Evolutionary conservation across 2,329 filamentous ascomycete species (phyloP), one percentile per base, ranked within the genome.

Genomic region (Emydomyces testavorans): DNA sequence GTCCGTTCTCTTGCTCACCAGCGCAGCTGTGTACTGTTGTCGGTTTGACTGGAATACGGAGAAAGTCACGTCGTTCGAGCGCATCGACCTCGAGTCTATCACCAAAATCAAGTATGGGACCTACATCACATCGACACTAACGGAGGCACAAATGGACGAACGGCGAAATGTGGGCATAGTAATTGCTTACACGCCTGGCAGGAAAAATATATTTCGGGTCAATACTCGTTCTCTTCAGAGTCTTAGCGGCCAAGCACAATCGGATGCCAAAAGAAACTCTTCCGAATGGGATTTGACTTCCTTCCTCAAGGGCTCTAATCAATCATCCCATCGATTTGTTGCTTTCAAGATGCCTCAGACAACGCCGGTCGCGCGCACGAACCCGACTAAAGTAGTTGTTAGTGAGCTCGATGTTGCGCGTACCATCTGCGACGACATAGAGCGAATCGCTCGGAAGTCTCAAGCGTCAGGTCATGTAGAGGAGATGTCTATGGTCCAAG

Each of bases 31-130:
- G 2, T 96, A 96, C 61, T 80, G 86, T 52, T 95, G 89, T 63
- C 80, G 85, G 11, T 89, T 96, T 57, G 88, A 96, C 65, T 96
- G 90, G 88, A 84, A 85, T 53, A 82, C 88, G 6, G 92, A 96
- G 67, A 96, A 96, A 62, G 85, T 98, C 1, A 82, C 83, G 10
- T 88, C 84, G 0, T 96, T 95, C 63, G 89, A 96, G 66, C 76
- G 89, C 6, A 80, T 95, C 11, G 80, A 84, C 50, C 73, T 96
- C 6, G 74, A 77, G 16, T 84, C 86, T 49, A 71, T 98, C 29
- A 74, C 76, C 1, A 74, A 75, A 20, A 78, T 98, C 56, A 81
- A 80, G 59, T 78, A 82, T 51, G 92, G 92, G 16, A 83, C 86
- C 0, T 98, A 96, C 60, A 84, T 98, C 59, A 94, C 88, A 0